A percentile compares a stretch with the other conserved stretches of the same genome.
phyloP scores from a whole-genome alignment of 176 grass and related monocot genomes.

The Canna indica region DNA sequence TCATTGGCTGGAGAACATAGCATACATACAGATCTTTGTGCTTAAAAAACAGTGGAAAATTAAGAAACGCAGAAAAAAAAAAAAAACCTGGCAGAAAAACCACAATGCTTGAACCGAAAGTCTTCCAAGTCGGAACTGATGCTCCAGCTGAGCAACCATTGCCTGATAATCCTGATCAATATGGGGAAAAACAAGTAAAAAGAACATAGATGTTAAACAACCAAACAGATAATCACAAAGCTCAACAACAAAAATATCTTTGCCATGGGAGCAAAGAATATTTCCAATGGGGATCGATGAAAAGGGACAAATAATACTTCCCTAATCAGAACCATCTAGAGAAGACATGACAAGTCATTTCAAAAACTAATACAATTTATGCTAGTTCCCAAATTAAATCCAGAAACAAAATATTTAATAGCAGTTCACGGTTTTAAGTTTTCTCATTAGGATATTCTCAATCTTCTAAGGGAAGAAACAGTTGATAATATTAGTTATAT shows the following conservation, averaged over 20 bases:
- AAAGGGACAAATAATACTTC: neutral
- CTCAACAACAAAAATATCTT: neutral
- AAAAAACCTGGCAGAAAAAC: slow-evolving; percentile 90
- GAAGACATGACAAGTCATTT: neutral
- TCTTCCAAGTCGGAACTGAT: slow-evolving; percentile 77
- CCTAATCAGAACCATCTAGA: neutral
- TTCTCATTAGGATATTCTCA: neutral
- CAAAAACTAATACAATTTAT: neutral
- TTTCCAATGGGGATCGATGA: too few species aligned
- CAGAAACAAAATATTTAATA: neutral
- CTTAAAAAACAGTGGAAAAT: slow-evolving; percentile 9
- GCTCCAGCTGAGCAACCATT: slow-evolving; percentile 96
- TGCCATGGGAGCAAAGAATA: neutral
- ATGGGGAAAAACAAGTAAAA: slow-evolving; percentile 5
- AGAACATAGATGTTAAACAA: slow-evolving; percentile 11
- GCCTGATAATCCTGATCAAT: slow-evolving; percentile 81
- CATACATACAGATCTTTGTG: slow-evolving; percentile 3
- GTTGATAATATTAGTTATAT: too few species aligned
- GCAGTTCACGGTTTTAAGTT: neutral
- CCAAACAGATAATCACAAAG: slow-evolving; percentile 17
- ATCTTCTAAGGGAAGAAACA: too few species aligned
- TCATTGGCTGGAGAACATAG: slow-evolving; percentile 64
- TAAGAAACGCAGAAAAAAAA: slow-evolving; percentile 15
- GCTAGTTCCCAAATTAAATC: neutral
- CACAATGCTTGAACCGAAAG: slow-evolving; percentile 85